Percentiles rank a stretch among this genome's conserved stretches.
These are phyloP conservation scores for Brassica cretica DNA, from an alignment of 345 rosid genomes.

Conservation along the genomic window DNA sequence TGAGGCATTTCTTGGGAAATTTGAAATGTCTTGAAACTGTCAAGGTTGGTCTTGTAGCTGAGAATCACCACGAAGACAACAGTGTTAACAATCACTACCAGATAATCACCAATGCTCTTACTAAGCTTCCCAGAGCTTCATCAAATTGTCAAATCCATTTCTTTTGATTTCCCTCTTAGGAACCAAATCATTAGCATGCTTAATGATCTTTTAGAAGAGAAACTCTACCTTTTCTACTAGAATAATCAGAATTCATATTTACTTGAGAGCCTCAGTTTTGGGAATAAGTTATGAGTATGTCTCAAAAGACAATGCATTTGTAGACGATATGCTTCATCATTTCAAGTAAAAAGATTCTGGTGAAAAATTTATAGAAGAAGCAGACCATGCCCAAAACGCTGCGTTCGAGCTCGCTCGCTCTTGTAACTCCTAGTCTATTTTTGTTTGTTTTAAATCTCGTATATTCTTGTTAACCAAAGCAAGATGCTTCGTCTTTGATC, in stretches of 20 bases:
- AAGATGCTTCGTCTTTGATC: too few species aligned
- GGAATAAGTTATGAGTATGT: not conserved
- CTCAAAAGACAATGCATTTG: not conserved
- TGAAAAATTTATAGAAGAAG: too few species aligned
- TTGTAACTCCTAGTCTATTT: too few species aligned
- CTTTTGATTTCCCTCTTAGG: slow-evolving; percentile 4
- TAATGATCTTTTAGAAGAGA: not conserved
- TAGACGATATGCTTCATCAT: not conserved
- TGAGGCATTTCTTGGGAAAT: slow-evolving; percentile 26
- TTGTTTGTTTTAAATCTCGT: too few species aligned
- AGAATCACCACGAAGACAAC: not conserved
- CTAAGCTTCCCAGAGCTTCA: slow-evolving; percentile 18
- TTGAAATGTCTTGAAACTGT: slow-evolving; percentile 28
- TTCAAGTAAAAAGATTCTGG: not conserved
- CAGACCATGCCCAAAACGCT: too few species aligned
- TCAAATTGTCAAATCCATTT: slow-evolving; percentile 5
- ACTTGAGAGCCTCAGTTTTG: not conserved
- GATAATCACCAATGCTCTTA: slow-evolving; percentile 13
- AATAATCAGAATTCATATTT: not conserved
- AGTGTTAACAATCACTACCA: not conserved
- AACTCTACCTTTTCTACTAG: not conserved
- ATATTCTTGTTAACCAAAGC: too few species aligned
- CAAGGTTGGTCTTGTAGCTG: slow-evolving; percentile 1
- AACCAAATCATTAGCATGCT: not conserved
- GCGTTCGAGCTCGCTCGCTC: too few species aligned